phyloP scores from a whole-genome alignment of 176 grass and related monocot genomes.

The Pontederia crassipes region DNA sequence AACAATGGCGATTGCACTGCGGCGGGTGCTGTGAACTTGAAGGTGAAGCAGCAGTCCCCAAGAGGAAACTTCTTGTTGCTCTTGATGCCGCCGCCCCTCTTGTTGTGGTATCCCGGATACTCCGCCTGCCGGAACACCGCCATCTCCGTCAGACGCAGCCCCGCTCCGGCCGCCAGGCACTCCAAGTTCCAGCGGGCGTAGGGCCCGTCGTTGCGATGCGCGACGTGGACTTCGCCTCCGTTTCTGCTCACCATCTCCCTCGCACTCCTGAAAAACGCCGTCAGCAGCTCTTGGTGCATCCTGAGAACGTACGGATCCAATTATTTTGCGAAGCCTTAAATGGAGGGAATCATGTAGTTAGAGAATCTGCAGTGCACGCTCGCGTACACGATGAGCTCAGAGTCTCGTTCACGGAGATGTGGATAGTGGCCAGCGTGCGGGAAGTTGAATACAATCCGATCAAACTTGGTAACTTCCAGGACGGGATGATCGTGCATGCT shows the following conservation, averaged over 20 bases:
- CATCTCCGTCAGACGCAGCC: neutral
- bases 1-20: too few relatives aligned
- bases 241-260: too few relatives aligned
- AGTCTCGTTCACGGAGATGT: too few relatives aligned
- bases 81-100: too few relatives aligned
- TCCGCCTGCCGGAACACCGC: too few relatives aligned
- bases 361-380: neutral
- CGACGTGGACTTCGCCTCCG: too few relatives aligned
- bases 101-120: too few relatives aligned
- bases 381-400: neutral
- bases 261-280: neutral
- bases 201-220: neutral
- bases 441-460: neutral
- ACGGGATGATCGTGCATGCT: neutral
- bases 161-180: neutral
- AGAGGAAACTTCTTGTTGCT: too few relatives aligned
- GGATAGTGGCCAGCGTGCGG: too few relatives aligned
- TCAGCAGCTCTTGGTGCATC: neutral
- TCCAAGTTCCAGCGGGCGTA: neutral
- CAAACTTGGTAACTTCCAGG: neutral
- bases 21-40: too few relatives aligned
- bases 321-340: neutral
- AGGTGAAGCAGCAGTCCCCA: too few relatives aligned
- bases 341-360: neutral
- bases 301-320: neutral